Evolutionary conservation across 495 filamentous ascomycete genomes (phyloP), one percentile per base, ranked within the genome.

Genomic region (Staphylotrichum tortipilum): DNA sequence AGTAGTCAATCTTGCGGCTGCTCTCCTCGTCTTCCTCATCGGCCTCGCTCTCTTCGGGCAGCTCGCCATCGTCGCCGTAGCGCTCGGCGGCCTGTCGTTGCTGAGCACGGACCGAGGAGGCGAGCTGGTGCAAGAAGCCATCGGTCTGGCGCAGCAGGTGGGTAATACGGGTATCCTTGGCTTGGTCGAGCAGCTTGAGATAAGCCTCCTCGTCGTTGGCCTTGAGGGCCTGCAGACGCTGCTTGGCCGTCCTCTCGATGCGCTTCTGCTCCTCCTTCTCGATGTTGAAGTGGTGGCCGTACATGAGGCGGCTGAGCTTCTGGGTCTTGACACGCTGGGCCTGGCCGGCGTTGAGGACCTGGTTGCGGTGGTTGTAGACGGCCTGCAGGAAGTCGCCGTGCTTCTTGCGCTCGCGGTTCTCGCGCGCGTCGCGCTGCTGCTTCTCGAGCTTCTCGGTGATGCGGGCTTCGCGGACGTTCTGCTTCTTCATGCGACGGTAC

Each of bases 131-230:
- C 67, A 98, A 77, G 78, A 97, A 98, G 40, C 87, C 89, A 65
- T 98, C 91, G 28, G 92, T 98, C 69, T 98, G 92, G 55, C 83
- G 86, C 28, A 98, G 80, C 50, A 98, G 76, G 63, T 98, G 92
- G 14, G 94, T 92, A 57, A 98, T 97, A 82, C 92, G 91, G 18
- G 89, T 95, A 74, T 98, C 92, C 73, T 98, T 98, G 51, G 92
- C 94, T 63, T 98, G 90, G 62, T 90, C 92, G 55, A 98, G 82
- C 54, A 98, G 74, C 63, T 95, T 96, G 59, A 97, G 74, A 63
- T 98, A 98, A 0, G 92, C 94, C 66, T 95, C 92, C 74, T 98
- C 92, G 68, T 98, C 91, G 80, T 98, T 94, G 57, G 91, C 89
- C 71, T 94, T 97, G 68, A 98, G 74, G 26, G 94, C 94, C 68